Conservation (phyloP, 140 eudicot genomes). For the Anethum foeniculum region DNA sequence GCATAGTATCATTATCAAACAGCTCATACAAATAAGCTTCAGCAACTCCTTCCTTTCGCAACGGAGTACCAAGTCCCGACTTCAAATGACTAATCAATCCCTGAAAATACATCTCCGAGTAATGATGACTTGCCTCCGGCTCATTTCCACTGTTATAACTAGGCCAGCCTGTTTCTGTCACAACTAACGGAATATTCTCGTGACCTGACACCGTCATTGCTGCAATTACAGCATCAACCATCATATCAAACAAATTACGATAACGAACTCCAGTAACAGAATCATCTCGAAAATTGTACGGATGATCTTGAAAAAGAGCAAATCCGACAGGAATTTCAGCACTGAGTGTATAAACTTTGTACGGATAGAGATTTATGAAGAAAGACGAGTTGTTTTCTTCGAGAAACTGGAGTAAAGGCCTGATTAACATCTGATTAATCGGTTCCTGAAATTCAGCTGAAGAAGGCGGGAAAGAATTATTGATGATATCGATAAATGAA, state of each 20-base stretch:
- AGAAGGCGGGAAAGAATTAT: constrained; percentile 80
- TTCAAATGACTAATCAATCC: constrained; percentile 55
- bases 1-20: constrained; percentile 44
- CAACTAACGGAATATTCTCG: constrained; percentile 63
- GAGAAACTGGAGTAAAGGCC: constrained; percentile 52
- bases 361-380: constrained; percentile 55
- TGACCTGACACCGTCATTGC: constrained; percentile 75
- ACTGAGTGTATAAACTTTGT: constrained; percentile 40
- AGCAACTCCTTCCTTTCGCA: constrained; percentile 69
- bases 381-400: constrained; percentile 63
- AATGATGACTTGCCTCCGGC: constrained; percentile 30
- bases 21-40: constrained; percentile 60
- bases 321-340: constrained; percentile 60
- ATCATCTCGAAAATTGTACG: constrained; percentile 63
- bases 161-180: constrained; percentile 88
- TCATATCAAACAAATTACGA: constrained; percentile 69
- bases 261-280: constrained; percentile 68
- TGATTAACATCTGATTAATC: constrained; percentile 29
- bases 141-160: constrained; percentile 27
- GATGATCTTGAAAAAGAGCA: constrained; percentile 54
- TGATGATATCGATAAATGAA: constrained; percentile 43
- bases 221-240: constrained; percentile 61
- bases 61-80: constrained; percentile 63
- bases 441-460: constrained; percentile 68
- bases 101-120: constrained; percentile 55